These are phyloP conservation scores for Dendrothele bispora DNA, from an alignment of 768 basidiomycete species.

Conservation along the genomic window DNA sequence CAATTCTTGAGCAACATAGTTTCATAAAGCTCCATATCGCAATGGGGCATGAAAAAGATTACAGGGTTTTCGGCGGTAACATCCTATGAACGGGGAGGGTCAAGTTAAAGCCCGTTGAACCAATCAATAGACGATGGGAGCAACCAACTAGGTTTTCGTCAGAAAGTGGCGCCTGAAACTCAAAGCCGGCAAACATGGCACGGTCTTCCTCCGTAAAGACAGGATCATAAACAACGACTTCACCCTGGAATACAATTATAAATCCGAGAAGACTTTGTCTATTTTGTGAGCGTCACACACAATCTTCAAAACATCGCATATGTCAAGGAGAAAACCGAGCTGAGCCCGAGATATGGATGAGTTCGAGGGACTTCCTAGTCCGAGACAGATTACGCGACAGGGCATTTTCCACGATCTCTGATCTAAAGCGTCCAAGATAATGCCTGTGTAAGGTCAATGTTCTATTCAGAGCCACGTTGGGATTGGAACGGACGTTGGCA, in stretches of 20 bases:
- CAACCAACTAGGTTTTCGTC: conserved; percentile 17
- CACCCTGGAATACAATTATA: conserved; percentile 32
- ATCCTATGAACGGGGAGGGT: conserved; percentile 1
- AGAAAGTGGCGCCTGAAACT: conserved; percentile 34
- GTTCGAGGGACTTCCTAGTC: conserved; percentile 68
- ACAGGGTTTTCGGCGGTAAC: conserved; percentile 40
- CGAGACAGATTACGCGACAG: too few species aligned
- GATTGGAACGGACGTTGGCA: neutral
- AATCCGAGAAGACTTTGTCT: neutral
- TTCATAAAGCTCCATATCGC: conserved; percentile 72
- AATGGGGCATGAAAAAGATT: conserved; percentile 79
- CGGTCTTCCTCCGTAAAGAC: conserved; percentile 66
- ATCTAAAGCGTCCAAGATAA: conserved; percentile 30
- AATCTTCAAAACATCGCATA: conserved; percentile 53
- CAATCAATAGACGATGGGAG: too few species aligned
- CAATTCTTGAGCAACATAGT: conserved; percentile 62
- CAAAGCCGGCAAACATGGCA: conserved; percentile 42
- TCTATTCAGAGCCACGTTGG: neutral
- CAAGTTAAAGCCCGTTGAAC: too few species aligned
- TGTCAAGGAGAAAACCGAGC: conserved; percentile 61
- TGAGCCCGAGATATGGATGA: conserved; percentile 66
- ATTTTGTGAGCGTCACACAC: conserved; percentile 43
- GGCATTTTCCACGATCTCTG: too few species aligned
- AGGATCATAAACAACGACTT: conserved; percentile 67
- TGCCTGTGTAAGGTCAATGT: neutral